Evolutionary conservation across 2,329 filamentous ascomycete species (phyloP).

Genomic region (Phialocephala sp.): DNA sequence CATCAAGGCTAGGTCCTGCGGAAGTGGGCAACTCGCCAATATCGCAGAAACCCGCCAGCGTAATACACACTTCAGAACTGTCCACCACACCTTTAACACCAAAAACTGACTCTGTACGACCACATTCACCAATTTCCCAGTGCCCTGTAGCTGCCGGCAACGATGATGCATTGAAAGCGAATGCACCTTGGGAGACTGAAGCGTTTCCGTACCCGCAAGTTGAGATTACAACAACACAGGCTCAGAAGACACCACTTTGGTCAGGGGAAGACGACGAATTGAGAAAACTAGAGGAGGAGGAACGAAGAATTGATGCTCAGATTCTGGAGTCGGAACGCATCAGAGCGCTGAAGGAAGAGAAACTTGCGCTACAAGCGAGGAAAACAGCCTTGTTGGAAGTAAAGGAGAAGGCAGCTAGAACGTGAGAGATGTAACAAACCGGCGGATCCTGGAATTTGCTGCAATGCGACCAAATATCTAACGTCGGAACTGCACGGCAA

Average conservation of each 20-base stretch:
- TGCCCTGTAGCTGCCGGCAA: neutral
- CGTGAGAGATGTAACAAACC: neutral
- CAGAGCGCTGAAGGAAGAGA: conserved; percentile 18
- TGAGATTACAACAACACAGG: conserved; percentile 7
- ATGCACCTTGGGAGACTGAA: conserved; percentile 13
- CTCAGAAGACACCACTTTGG: conserved; percentile 2
- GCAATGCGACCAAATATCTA: too few species aligned
- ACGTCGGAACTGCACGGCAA: neutral
- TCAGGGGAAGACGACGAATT: conserved; percentile 14
- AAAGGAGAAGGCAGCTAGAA: conserved; percentile 12
- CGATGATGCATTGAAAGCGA: conserved; percentile 5
- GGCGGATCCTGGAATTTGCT: too few species aligned
- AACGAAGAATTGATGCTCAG: conserved; percentile 12
- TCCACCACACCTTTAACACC: conserved; percentile 13
- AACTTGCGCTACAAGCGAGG: conserved; percentile 17
- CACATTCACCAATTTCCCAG: neutral
- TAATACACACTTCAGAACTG: conserved; percentile 7
- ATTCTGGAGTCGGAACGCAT: conserved; percentile 21
- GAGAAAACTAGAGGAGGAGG: conserved; percentile 12
- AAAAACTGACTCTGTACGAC: neutral
- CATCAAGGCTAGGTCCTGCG: neutral
- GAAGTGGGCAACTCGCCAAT: neutral
- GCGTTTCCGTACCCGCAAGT: neutral
- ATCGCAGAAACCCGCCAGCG: neutral
- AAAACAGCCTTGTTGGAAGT: conserved; percentile 14